Evolutionary conservation across 148 eudicot genomes (phyloP), one percentile per base, ranked within the genome.

Genomic region (Chenopodium suecicum): DNA sequence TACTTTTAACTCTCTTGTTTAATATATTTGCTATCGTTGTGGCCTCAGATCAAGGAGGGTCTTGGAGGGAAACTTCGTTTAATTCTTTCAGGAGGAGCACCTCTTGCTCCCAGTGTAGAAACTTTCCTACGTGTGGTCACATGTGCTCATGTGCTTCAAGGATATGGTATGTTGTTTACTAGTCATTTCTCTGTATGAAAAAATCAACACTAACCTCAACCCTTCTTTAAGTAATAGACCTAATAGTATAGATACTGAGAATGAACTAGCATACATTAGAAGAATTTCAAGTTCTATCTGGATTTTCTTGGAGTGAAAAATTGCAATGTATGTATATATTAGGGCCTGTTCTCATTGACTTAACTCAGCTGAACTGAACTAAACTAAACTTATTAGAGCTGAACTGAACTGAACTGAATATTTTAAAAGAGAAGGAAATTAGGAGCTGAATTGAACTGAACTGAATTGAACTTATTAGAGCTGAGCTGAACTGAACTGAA

Each of bases 111-210:
- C 50, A 71, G 79, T 68, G 89, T 94, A 11, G 99, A 97, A 84
- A 91, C 95, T 9, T 94, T 82, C 77, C 83, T 92, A 14, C 89
- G 94, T 9, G 97, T 97, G 14, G 98, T 90, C 47, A 84, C 98
- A 31, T 94, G 99, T 85, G 90, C 94, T 87, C 90, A 97, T 86
- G 98, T 97, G 75, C 87, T 92, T 75, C 99, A 97, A 87, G 99
- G 99, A 89, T 94, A 97, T 72, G 99, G 99, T 97, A 89, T 34
- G 46, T 58, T 25, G 20, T 58, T 16, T 62, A 8, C 12, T 32
- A 23, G 62, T 47, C 60, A 62, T 13, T 79, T 1, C 2, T 32
- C 34, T 74, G 9, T 23, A 14, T 74, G 37, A 50, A 48, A 1
- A 41, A 62, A 62, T 20, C 66, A 62, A 62, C 8, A 62, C 25